Conservation (phyloP, 73 alveolate genomes). For the Uronychia setigera region DNA sequence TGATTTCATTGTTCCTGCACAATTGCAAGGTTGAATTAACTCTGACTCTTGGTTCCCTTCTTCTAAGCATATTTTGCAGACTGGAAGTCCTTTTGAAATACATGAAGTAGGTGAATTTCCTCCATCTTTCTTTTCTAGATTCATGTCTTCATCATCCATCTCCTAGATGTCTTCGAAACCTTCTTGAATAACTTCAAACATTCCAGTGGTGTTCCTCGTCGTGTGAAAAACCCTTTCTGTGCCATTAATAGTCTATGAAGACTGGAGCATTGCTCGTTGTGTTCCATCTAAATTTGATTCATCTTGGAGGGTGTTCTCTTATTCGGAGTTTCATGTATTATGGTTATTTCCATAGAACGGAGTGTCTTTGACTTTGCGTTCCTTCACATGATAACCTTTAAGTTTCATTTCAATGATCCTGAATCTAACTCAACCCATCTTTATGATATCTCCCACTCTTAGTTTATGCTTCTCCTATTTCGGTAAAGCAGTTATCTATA, state of each 20-base stretch:
- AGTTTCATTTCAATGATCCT: background rate
- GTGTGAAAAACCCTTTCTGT: background rate
- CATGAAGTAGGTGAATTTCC: background rate
- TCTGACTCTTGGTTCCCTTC: conserved; percentile 24
- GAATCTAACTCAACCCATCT: conserved; percentile 23
- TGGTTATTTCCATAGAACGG: too few species aligned
- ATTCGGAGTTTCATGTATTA: too few species aligned
- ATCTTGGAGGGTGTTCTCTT: too few species aligned
- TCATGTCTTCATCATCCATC: conserved; percentile 17
- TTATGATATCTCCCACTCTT: conserved; percentile 21
- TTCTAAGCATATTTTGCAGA: conserved; percentile 64
- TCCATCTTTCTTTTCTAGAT: background rate
- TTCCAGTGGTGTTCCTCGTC: background rate
- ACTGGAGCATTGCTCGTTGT: background rate
- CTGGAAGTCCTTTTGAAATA: conserved; percentile 4
- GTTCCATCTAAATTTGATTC: too few species aligned
- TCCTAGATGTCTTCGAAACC: background rate
- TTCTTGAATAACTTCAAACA: background rate
- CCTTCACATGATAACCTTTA: background rate
- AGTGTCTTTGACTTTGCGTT: background rate
- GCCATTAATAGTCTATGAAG: too few species aligned
- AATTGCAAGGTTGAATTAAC: conserved; percentile 52
- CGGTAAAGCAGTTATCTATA: background rate
- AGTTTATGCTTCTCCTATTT: conserved; percentile 1
- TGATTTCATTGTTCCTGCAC: conserved; percentile 65